Base-by-base conservation (phyloP, 805 yeast genomes). In the Starmerella powellii region DNA sequence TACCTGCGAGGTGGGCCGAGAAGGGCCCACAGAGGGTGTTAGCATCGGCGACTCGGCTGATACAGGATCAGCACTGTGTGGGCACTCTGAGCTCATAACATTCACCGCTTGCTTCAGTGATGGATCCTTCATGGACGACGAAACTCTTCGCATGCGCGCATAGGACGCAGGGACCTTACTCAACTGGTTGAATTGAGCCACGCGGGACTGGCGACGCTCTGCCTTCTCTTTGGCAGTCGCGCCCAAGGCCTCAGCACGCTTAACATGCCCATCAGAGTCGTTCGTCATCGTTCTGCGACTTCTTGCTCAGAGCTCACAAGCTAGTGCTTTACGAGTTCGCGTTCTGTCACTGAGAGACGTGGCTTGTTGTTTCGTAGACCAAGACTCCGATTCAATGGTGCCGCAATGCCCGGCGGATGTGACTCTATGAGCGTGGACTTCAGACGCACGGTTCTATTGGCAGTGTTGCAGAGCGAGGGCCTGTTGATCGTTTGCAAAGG, bases 151-250 rank as follows among this genome's bases (percentile, higher is more conserved):
- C 10, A 31, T 45, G 16, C 35, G 37, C 18, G 31, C 36, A 17
- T 28, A 41, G 5, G 48, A 31, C 2, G 54, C 31, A 2, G 46
- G 38, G 1, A 50, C 45, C 13, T 38, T 39, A 30, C 53, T 50
- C 26, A 50, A 44, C 24, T 41, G 42, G 36, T 53, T 53, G 45
- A 53, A 39, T 30, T 53, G 50, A 24, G 49, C 53, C 12, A 53
- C 41, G 26, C 53, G 49, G 10, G 50, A 42, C 40, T 45, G 47
- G 27, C 50, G 49, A 20, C 41, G 29, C 13, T 38, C 41, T 11
- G 40, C 21, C 36, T 30, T 21, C 27, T 31, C 31, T 8, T 34
- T 32, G n/a, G 6, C 28, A n/a, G n/a, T n/a, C n/a, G n/a, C n/a
- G n/a, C n/a, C n/a, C n/a, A n/a, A n/a, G 38, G 30, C n/a, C 6